Evolutionary conservation across 352 stramenopile genomes (phyloP), one percentile per base, ranked within the genome.

Genomic region (Hyphochytrium catenoides): DNA sequence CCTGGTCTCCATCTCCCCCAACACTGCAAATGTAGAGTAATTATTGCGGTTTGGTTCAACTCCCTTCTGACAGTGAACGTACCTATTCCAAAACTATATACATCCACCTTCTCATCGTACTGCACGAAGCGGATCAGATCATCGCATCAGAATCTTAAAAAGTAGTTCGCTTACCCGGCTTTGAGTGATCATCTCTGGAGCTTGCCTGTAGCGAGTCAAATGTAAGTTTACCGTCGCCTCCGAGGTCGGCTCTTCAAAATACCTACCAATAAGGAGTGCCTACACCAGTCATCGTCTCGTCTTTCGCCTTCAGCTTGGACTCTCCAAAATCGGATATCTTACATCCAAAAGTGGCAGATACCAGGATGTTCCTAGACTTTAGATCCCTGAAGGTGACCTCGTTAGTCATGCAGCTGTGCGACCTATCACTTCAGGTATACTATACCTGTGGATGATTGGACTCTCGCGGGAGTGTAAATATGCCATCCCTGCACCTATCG

Each of bases 31-130:
- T n/a, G n/a, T n/a, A n/a, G n/a, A n/a, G n/a, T n/a, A n/a, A n/a
- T n/a, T n/a, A n/a, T n/a, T n/a, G n/a, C n/a, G n/a, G n/a, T n/a
- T n/a, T n/a, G n/a, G n/a, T n/a, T n/a, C n/a, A n/a, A n/a, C n/a
- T n/a, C n/a, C n/a, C n/a, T n/a, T n/a, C n/a, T n/a, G n/a, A n/a
- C n/a, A n/a, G n/a, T n/a, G n/a, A n/a, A n/a, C n/a, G n/a, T n/a
- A n/a, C n/a, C n/a, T 24, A 85, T 70, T 16, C 65, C 68, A 55
- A 82, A 85, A 35, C 66, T 82, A 48, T 83, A 85, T 47, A 65
- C 74, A 44, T 85, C 71, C 8, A 82, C 68, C 47, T 77, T 62
- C 3, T 59, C 59, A 36, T 76, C 63, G 35, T 83, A 85, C 17
- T 52, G 52, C 37, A 77, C 70, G 30, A 68, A 79, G 14, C 70